Evolutionary conservation across 208 protist genomes (phyloP), one percentile per base, ranked within the genome.

Genomic region (Trypanosoma vivax): DNA sequence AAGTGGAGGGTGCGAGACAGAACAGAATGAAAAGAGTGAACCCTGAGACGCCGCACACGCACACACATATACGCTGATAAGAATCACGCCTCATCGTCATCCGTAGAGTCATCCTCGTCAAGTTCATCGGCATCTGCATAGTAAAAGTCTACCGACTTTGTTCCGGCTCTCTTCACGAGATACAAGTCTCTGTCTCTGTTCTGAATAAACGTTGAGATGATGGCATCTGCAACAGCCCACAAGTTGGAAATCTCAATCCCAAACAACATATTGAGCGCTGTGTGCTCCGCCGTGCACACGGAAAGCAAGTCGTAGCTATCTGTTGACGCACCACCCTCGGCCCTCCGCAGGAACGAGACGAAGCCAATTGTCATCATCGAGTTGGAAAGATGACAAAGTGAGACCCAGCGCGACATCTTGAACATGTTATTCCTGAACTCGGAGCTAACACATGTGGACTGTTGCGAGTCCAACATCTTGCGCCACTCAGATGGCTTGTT

Each of bases 361-460:
- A 92, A 86, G 14, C 81, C 88, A 60, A 94, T 81, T 65, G 87
- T 92, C 69, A 94, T 87, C 38, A 75, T 40, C 19, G 77, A 81
- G 19, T 69, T 72, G 16, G 81, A 83, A 21, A 94, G 63, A 21
- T 84, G 55, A 35, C 79, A 88, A 24, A 92, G 81, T 19, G 81
- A 79, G n/a, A 84, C 70, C 84, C 88, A 94, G 49, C 88, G 88
- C 11, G 72, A 61, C 50, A 94, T 88, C 59, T 94, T 94, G 60
- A 72, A 75, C 30, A 57, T 42, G 45, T 94, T 91, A 23, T 56
- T 42, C 37, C 66, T 47, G 64, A 79, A 90, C 60, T 83, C 81
- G 24, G 64, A 74, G 3, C 72, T 69, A 30, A 86, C 65, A 49
- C 79, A 70, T 24, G 67, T 71, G 11, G 76, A 67, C 13, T 38